Evolutionary conservation across 805 yeast genomes (phyloP).

Genomic region (Candida quercuum): DNA sequence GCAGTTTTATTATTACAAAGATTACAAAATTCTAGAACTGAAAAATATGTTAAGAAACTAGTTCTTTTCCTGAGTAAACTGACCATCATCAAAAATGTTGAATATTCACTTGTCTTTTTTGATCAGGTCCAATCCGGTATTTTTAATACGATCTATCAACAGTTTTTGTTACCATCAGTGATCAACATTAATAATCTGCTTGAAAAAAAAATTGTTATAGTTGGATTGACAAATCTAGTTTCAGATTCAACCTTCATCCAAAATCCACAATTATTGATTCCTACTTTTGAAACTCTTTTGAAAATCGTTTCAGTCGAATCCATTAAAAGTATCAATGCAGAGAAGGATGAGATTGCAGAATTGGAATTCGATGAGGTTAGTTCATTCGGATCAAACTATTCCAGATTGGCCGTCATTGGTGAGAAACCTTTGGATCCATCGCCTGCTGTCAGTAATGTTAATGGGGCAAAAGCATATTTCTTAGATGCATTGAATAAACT

Average conservation of each 20-base stretch:
- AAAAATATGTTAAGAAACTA: slow-evolving; percentile 68
- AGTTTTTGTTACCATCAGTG: slow-evolving; percentile 35
- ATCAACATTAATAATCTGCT: slow-evolving; percentile 42
- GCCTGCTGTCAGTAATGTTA: slow-evolving; percentile 9
- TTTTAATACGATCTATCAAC: slow-evolving; percentile 44
- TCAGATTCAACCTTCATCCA: slow-evolving; percentile 26
- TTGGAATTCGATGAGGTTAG: slow-evolving; percentile 64
- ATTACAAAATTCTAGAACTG: slow-evolving; percentile 76
- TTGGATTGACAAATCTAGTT: slow-evolving; percentile 46
- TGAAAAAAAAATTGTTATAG: slow-evolving; percentile 48
- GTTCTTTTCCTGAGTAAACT: slow-evolving; percentile 56
- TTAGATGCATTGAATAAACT: slow-evolving; percentile 15
- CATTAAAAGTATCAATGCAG: slow-evolving; percentile 27
- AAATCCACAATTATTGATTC: slow-evolving; percentile 34
- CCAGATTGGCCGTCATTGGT: slow-evolving; percentile 62
- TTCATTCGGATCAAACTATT: slow-evolving; percentile 82
- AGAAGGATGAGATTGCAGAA: slow-evolving; percentile 33
- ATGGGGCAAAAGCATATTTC: slow-evolving; percentile 15
- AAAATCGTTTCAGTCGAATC: slow-evolving; percentile 32
- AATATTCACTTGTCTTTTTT: slow-evolving; percentile 57
- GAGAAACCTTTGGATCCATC: slow-evolving; percentile 63
- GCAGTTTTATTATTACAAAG: slow-evolving; percentile 75
- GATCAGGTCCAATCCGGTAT: slow-evolving; percentile 66
- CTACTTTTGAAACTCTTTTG: slow-evolving; percentile 39
- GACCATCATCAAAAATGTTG: slow-evolving; percentile 39